Conservation (phyloP, 78 protist species). For the Parvularia atlantis region DNA sequence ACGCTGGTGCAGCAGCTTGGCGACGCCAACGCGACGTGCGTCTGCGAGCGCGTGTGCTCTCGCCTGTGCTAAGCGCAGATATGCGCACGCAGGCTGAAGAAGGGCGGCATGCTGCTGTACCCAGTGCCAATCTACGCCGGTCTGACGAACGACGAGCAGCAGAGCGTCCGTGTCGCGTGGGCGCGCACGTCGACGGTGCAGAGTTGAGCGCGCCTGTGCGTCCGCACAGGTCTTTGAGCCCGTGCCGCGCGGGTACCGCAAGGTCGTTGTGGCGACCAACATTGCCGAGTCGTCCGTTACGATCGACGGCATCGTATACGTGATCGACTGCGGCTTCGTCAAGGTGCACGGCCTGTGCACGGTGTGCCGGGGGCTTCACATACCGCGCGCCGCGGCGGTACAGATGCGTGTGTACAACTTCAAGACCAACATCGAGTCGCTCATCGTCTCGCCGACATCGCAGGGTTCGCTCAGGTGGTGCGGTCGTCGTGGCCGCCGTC, state of each 20-base stretch:
- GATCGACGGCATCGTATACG: slow-evolving; percentile 82
- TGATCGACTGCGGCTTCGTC: slow-evolving; percentile 85
- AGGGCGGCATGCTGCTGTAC: background rate
- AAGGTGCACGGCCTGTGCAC: slow-evolving; percentile 31
- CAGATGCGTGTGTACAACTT: slow-evolving; percentile 57
- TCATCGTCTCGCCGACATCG: slow-evolving; percentile 45
- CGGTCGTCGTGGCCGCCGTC: no score
- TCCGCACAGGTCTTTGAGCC: slow-evolving; percentile 27
- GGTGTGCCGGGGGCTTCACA: background rate
- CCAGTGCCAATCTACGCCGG: slow-evolving; percentile 82
- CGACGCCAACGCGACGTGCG: no score
- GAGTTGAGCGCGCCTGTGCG: background rate
- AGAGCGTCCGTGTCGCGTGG: slow-evolving; percentile 12
- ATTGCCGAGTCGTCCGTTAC: slow-evolving; percentile 92
- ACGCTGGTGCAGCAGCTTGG: no score
- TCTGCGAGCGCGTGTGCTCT: no score
- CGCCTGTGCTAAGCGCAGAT: no score
- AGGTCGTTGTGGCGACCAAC: slow-evolving; percentile 86
- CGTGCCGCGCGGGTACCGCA: slow-evolving; percentile 40
- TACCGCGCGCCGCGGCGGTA: background rate
- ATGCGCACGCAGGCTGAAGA: no score
- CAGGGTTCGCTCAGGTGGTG: no score
- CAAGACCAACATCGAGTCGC: slow-evolving; percentile 68
- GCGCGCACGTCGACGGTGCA: no score
- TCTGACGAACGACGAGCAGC: slow-evolving; percentile 82